phyloP scores from a whole-genome alignment of 148 eudicot species.

The Tetragonia tetragonoides region DNA sequence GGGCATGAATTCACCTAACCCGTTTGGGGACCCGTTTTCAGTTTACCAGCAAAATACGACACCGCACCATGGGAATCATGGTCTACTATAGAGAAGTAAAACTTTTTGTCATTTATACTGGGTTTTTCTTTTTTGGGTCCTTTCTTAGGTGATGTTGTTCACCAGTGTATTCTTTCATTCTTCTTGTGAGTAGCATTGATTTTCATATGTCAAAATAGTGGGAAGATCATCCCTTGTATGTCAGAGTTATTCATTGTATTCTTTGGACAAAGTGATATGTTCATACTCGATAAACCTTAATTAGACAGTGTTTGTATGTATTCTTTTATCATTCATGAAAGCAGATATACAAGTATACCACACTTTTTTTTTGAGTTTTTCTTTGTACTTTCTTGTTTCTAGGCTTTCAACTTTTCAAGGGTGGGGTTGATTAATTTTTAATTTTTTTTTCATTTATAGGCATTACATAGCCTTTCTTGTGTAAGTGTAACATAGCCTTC shows the following conservation, averaged over 20 bases:
- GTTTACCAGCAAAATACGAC: conserved; percentile 38
- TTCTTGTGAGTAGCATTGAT: conserved; percentile 25
- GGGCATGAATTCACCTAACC: conserved; percentile 42
- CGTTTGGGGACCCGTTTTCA: conserved; percentile 77
- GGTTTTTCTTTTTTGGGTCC: not conserved
- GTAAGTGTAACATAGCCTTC: too few relatives aligned
- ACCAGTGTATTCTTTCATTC: conserved; percentile 27
- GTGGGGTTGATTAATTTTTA: too few relatives aligned
- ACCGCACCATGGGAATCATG: conserved; percentile 55
- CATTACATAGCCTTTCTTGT: too few relatives aligned
- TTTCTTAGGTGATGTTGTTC: not conserved
- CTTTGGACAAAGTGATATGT: not conserved
- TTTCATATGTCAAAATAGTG: not conserved
- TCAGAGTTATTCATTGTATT: conserved; percentile 10
- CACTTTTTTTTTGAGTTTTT: not conserved
- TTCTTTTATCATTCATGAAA: not conserved
- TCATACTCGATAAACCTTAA: not conserved
- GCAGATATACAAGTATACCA: not conserved
- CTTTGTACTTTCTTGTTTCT: not conserved
- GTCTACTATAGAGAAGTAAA: conserved; percentile 40
- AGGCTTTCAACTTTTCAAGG: too few relatives aligned
- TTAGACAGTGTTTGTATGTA: not conserved
- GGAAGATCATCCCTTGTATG: not conserved
- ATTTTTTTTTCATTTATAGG: too few relatives aligned
- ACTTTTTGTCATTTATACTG: not conserved